Evolutionary conservation across 2,329 filamentous ascomycete species (phyloP).

Genomic region (Venturia carpophila): DNA sequence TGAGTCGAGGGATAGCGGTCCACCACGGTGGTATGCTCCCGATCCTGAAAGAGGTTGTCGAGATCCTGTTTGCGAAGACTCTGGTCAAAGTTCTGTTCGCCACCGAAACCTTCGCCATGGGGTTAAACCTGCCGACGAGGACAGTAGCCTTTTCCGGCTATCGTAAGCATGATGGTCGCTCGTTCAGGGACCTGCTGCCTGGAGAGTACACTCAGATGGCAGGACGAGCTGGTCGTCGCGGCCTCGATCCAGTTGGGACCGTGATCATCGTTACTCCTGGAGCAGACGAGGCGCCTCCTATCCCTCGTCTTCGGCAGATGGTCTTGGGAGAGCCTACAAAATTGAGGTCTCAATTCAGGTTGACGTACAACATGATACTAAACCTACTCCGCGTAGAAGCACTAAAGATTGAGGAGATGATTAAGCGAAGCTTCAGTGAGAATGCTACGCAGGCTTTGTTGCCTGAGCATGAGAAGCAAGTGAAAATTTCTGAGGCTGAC

Average conservation of each 20-base stretch:
- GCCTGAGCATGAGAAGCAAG: constrained; percentile 90
- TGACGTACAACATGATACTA: constrained; percentile 99
- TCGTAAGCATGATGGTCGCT: constrained; percentile 89
- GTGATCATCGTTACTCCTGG: constrained; percentile 84
- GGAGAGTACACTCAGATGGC: constrained; percentile 99
- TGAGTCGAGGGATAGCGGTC: constrained; percentile 84
- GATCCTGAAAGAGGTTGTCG: constrained; percentile 96
- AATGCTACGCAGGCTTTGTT: constrained; percentile 91
- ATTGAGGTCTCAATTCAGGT: constrained; percentile 85
- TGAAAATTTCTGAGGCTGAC: constrained; percentile 86
- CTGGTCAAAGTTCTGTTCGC: constrained; percentile 96
- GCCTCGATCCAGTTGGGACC: constrained; percentile 83
- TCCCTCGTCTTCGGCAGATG: constrained; percentile 78
- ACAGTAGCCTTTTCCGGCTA: constrained; percentile 98
- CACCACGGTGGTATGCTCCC: constrained; percentile 91
- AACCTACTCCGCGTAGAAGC: constrained; percentile 93
- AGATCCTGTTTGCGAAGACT: constrained; percentile 91
- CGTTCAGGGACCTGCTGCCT: constrained; percentile 81
- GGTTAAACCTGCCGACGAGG: constrained; percentile 85
- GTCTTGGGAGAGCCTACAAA: constrained; percentile 94
- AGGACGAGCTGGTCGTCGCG: constrained; percentile 84
- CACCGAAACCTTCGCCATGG: constrained; percentile 98
- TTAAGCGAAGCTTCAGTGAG: constrained; percentile 98
- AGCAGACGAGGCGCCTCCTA: constrained; percentile 80
- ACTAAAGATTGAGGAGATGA: constrained; percentile 99